Base-by-base conservation (phyloP, 352 stramenopile genomes). In the Pythium aristosporum region DNA sequence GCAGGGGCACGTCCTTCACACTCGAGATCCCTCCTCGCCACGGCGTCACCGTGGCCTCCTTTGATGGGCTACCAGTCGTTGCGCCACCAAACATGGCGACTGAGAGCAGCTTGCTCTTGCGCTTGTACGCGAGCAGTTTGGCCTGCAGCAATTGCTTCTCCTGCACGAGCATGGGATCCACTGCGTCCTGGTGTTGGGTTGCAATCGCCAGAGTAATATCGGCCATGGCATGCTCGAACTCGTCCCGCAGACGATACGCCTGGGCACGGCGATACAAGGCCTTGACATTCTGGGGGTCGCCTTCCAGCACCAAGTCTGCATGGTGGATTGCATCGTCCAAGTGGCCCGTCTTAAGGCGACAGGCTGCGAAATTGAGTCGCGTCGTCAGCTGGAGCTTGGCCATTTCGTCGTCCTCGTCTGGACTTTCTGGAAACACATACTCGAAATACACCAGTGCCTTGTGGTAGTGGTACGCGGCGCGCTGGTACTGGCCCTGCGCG, bases 401-500 rank as follows among this genome's bases (percentile, higher is more conserved):
- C 41, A 83, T 75, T 23, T 70, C 50, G 8, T 36, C 36, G 48
- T 88, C 75, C 32, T 93, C 86, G 3, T 60, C 71, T 1, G 89
- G 71, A 0, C 73, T 80, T 42, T 95, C 86, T 2, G 79, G 73
- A 52, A 95, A 95, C 16, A 95, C 72, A 63, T 95, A 95, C 72
- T 95, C 86, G 68, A 95, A 95, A 59, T 92, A 92, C 47, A 93
- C 76, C 21, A 95, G 74, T 41, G 86, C 84, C 53, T 82, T 83
- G 70, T 95, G 85, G 65, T 92, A 95, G 54, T 93, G 77, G 54
- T 83, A 93, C 13, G 82, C 80, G 0, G 86, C 86, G 65, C 84
- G 80, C 58, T 92, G 82, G 61, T 84, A 92, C 74, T 95, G 84
- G 3, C 84, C 86, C 44, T 95, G 84, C 41, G 69, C 66, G 61